Conservation (phyloP, 345 rosid species). For the Melastoma malabathricum region DNA sequence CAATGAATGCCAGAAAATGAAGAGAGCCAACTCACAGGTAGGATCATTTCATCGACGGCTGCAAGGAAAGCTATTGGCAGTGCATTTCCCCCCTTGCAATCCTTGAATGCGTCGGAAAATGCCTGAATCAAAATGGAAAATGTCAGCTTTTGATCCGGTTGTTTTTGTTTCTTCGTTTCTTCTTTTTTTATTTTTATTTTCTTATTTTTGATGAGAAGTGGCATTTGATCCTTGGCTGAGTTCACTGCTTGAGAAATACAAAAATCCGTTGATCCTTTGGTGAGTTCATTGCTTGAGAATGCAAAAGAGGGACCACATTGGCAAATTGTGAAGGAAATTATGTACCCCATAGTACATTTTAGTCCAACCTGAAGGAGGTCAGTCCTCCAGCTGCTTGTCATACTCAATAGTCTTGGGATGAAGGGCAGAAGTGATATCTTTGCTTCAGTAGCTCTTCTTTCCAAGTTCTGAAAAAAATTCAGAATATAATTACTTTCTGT, state of each 20-base stretch:
- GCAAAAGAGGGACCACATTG: background rate
- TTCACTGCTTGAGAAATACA: too few species aligned
- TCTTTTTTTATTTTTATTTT: too few species aligned
- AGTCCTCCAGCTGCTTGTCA: slow-evolving; percentile 35
- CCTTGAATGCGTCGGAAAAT: slow-evolving; percentile 51
- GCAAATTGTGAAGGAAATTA: background rate
- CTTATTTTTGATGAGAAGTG: too few species aligned
- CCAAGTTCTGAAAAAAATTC: too few species aligned
- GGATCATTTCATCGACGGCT: slow-evolving; percentile 42
- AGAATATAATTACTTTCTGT: too few species aligned
- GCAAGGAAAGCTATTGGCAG: slow-evolving; percentile 57
- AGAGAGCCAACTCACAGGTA: slow-evolving; percentile 41
- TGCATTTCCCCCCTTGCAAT: slow-evolving; percentile 48
- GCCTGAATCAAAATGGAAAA: slow-evolving; percentile 32
- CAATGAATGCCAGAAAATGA: background rate
- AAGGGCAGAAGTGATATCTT: slow-evolving; percentile 46
- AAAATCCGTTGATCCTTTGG: background rate
- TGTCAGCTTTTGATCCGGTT: slow-evolving; percentile 2
- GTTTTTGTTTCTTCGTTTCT: too few species aligned
- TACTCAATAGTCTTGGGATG: slow-evolving; percentile 49
- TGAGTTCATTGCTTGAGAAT: background rate
- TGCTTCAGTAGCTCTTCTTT: too few species aligned
- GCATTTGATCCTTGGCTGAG: too few species aligned
- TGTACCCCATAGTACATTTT: slow-evolving; percentile 1
- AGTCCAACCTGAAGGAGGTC: slow-evolving; percentile 61